Conservation (phyloP, 805 yeast species). For the Sungouiozyma intestinalis region DNA sequence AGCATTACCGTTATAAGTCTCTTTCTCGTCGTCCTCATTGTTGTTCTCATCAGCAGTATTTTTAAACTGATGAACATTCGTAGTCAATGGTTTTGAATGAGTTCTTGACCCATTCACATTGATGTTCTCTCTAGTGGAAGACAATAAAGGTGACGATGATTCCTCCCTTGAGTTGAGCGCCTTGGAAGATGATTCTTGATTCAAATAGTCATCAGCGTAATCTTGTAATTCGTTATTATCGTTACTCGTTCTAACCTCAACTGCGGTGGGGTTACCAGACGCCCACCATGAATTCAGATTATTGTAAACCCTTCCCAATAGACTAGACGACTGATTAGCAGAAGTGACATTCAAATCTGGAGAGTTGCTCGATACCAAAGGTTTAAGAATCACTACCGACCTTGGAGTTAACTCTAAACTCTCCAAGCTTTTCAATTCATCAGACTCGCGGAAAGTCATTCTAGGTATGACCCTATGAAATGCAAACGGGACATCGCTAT, state of each 20-base stretch:
- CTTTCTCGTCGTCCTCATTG: constrained; percentile 29
- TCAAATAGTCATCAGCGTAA: constrained; percentile 1
- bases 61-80: constrained; percentile 24
- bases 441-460: constrained; percentile 49
- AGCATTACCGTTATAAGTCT: constrained; percentile 49
- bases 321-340: constrained; percentile 20
- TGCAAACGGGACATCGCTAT: constrained; percentile 34
- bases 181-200: neutral
- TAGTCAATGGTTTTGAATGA: constrained; percentile 23
- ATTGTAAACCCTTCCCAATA: constrained; percentile 25
- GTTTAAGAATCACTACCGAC: constrained; percentile 65
- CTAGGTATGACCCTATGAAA: constrained; percentile 50
- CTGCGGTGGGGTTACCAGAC: neutral
- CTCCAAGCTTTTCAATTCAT: constrained; percentile 45
- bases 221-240: constrained; percentile 15
- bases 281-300: constrained; percentile 30
- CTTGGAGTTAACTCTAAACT: constrained; percentile 57
- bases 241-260: neutral
- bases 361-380: constrained; percentile 29
- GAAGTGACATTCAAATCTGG: constrained; percentile 18
- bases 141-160: neutral
- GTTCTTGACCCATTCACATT: neutral
- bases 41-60: constrained; percentile 17
- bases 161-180: neutral
- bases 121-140: neutral